Evolutionary conservation across 345 rosid genomes (phyloP), one percentile per base, ranked within the genome.

Genomic region (Conringia planisiliqua): DNA sequence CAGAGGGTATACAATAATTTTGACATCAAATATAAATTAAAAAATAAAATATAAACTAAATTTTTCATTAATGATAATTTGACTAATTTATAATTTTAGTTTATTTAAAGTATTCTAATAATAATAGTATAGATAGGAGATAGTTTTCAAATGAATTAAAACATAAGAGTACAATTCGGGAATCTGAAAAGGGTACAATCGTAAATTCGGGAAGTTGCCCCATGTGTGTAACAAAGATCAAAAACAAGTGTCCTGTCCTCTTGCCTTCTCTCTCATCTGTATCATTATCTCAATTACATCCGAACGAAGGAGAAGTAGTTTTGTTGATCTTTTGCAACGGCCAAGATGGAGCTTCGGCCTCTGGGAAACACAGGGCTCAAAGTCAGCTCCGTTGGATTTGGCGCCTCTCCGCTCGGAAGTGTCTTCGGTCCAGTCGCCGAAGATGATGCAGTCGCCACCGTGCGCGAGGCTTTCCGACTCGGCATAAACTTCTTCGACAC

Each of bases 401-500:
- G 99, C 6, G 98, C 98, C 44, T 90, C 97, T 5, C 96, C 96
- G 1, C 94, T 92, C 39, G 98, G 98, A 62, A 83, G 79, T 48
- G 91, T 90, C 55, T 92, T 88, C 80, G 97, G 98, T 57, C 88
- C 87, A 5, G 97, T 95, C 69, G 80, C 91, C 27, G 98, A 95
- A 58, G 80, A 70, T 10, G 96, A 90, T 27, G 99, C 97, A 62
- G 20, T 92, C 80, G 87, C 90, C 84, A 68, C 96, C 73, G 96
- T 92, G 35, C 83, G 87, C 60, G 83, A 85, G 47, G 97, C 99
- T 66, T 90, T 92, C 78, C 86, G 84, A 42, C 85, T 83, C 30
- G 94, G 97, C 72, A 92, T 92, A 79, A 95, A 95, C 83, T 95
- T 95, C 88, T 95, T 92, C 80, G 97, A 95, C 78, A 95, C 99